Evolutionary conservation across 768 basidiomycete genomes (phyloP), one percentile per base, ranked within the genome.

Genomic region (Boletus eberwhitei): DNA sequence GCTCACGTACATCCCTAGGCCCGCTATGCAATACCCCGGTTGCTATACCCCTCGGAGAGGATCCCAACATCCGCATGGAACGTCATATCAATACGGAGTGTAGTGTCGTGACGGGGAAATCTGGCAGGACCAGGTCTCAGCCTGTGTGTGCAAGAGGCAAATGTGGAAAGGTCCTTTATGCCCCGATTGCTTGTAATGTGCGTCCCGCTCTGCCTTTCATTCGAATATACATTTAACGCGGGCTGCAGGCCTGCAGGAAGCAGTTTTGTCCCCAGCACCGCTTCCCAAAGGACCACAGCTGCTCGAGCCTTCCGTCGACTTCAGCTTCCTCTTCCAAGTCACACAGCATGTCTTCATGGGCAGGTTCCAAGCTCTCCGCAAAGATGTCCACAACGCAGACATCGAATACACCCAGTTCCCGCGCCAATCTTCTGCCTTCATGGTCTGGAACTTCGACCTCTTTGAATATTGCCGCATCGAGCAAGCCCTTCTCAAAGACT

Each of bases 31-130:
- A 82, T 57, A 78, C 71, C 3, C 89, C 89, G 1, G 82, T 93
- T 11, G 82, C 88, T 3, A 80, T 92, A 47, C 83, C 81, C n/a
- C 83, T 78, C 0, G 86, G 87, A 26, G 83, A 89, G 66, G 88
- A 93, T 62, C 88, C 90, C 12, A 93, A 93, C 60, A 71, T 83
- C 39, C 80, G 84, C 45, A 91, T 94, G 87, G 90, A 93, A 60
- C 71, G 74, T 0, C 91, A 93, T 66, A 79, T 94, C 59, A 74
- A 65, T 22, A 75, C 64, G 1, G 85, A 86, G 42, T 93, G 90
- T 62, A 78, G 79, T 13, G 83, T 84, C 35, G 83, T 85, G 74
- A 87, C 84, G 0, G 89, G 88, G 8, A 83, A 77, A 65, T 69
- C 77, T 19, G 77, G 74, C 52, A 75, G 71, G 59, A 55, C 71